Evolutionary conservation across 2,329 filamentous ascomycete genomes (phyloP), one percentile per base, ranked within the genome.

Genomic region (Grosmannia huntii): DNA sequence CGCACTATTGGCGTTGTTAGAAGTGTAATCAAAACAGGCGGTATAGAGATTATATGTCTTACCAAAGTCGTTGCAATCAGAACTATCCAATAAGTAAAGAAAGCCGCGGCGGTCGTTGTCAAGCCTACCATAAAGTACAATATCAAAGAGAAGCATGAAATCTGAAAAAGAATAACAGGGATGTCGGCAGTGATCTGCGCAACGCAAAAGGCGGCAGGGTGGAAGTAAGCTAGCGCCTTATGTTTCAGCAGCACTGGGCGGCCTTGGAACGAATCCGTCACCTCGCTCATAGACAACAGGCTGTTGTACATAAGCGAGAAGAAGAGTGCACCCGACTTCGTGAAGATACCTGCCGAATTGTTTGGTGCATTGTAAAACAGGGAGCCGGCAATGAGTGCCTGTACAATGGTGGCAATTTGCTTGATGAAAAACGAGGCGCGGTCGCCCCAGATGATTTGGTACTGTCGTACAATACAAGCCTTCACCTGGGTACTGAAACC

Each of bases 41-140:
- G 4, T 12, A 49, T 7, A 23, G 6, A 25, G 3, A 25, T 25
- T 14, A 49, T 12, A 3, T 12, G 21, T 25, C 46, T 49, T 16
- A 49, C 46, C 46, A 50, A 9, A 2, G 48, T 50, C 23, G 48
- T 50, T 10, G 48, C 48, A 16, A 50, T 19, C 25, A 50, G 9
- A 9, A 50, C 12, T 1, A 50, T 60, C 79, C 79, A 85, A 63
- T 77, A 84, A 56, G 85, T 83, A 67, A 85, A 87, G 66, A 86
- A 87, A 21, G 85, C 77, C 46, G 81, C 83, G 0, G 86, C 77
- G 27, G 81, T 80, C 28, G 84, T 74, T 57, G 84, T 77, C 1
- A 92, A 75, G 57, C 86, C 83, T 0, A 84, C 82, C 84, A 92
- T 85, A 70, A 90, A 91, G 72, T 91, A 92, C 33, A 91, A 75